Base-by-base conservation (phyloP, 192 early-diverging fungal genomes). In the Podila epigama region DNA sequence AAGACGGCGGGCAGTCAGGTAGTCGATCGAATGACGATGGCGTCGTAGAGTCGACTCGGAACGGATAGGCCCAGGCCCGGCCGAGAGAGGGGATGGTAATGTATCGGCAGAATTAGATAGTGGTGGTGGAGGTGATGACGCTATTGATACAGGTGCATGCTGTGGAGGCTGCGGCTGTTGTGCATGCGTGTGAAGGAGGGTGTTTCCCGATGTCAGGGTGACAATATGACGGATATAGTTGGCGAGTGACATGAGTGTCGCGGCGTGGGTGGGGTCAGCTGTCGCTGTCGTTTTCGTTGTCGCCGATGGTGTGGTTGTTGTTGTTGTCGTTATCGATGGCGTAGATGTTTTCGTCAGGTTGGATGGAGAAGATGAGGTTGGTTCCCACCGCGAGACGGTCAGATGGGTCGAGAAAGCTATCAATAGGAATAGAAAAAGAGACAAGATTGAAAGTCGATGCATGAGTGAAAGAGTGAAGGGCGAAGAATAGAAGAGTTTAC, bases 201-300 rank as follows among this genome's bases (percentile, higher is more conserved):
- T 41, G 28, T 32, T 68, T 35, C 60, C 65, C 1, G 73, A 77
- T 7, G 58, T 63, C n/a, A 68, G 51, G 1, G 73, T 58, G 60
- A 68, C 54, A 40, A 77, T 68, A 20, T 77, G 73, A 1, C 73
- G 73, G 56, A 77, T 77, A 64, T 68, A 77, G 57, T 77, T 77
- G 58, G 73, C 73, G 36, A 77, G 31, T 2, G 73, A 68, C 61
- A 77, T 64, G 9, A 77, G 61, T 12, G 60, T 51, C 5, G 73
- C 39, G 9, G 73, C 65, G 20, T 64, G 61, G 22, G 59, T 18
- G 5, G 55, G 60, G 37, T 68, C 57, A 16, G 13, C 20, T n/a
- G 22, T 22, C 11, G n/a, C 34, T 37, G 29, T 28, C 2, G 31
- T 27, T 31, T 41, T 51, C 33, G 41, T 63, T n/a, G 31, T 37